Conservation (phyloP, 495 filamentous ascomycete genomes). For the Paragyromitra xinjiangensis region DNA sequence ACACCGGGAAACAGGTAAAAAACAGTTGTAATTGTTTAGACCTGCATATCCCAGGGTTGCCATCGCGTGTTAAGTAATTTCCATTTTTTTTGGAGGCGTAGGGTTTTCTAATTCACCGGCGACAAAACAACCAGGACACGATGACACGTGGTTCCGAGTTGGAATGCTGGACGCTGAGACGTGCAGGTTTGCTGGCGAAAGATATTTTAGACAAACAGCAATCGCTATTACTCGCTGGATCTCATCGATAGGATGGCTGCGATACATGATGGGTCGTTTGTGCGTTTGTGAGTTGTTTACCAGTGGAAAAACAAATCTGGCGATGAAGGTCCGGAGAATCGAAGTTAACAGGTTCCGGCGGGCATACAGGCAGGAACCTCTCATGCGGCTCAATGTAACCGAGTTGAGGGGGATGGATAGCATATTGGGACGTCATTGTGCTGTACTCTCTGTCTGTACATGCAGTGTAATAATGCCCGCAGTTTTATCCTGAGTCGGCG, state of each 20-base stretch:
- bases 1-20: conserved; percentile 47
- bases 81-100: conserved; percentile 11
- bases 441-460: conserved; percentile 1
- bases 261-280: conserved; percentile 24
- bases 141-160: conserved; percentile 42
- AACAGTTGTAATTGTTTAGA: conserved; percentile 40
- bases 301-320: conserved; percentile 47
- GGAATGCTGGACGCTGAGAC: conserved; percentile 29
- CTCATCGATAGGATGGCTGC: conserved; percentile 42
- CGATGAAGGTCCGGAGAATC: conserved; percentile 43
- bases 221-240: conserved; percentile 45
- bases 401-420: conserved; percentile 23
- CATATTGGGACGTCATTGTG: conserved; percentile 43
- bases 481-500: conserved; percentile 1
- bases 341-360: conserved; percentile 20
- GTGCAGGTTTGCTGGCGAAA: conserved; percentile 39
- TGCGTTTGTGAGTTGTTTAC: conserved; percentile 43
- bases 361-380: conserved; percentile 7
- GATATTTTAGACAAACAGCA: conserved; percentile 34
- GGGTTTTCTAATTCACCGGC: conserved; percentile 35
- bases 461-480: conserved; percentile 15
- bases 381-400: conserved; percentile 43
- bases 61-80: conserved; percentile 51
- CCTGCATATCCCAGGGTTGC: conserved; percentile 47
- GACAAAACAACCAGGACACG: conserved; percentile 38